phyloP scores from a whole-genome alignment of 805 yeast genomes.

The Priceomyces haplophilus region DNA sequence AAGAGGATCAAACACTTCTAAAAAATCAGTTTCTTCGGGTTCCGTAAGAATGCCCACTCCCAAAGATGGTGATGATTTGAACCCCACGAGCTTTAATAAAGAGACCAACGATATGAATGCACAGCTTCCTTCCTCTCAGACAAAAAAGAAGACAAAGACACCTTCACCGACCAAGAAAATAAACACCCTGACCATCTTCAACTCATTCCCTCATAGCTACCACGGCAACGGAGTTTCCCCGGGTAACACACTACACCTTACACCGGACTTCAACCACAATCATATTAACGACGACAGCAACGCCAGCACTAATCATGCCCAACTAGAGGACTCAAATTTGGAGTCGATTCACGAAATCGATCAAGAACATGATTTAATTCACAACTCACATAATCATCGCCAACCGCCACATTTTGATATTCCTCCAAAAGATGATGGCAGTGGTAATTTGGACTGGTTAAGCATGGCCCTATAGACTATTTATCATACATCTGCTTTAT shows the following conservation, averaged over 20 bases:
- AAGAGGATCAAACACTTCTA: slow-evolving; percentile 37
- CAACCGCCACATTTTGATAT: background rate
- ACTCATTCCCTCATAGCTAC: background rate
- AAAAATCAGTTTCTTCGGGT: slow-evolving; percentile 25
- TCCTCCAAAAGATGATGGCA: slow-evolving; percentile 6
- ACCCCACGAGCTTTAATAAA: slow-evolving; percentile 39
- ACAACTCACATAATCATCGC: background rate
- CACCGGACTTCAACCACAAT: background rate
- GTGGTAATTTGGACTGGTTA: slow-evolving; percentile 26
- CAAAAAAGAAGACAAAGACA: slow-evolving; percentile 4
- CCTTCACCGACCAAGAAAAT: slow-evolving; percentile 2
- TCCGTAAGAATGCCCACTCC: slow-evolving; percentile 21
- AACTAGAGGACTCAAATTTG: slow-evolving; percentile 4
- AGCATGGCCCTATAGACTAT: slow-evolving; percentile 24
- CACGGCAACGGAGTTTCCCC: background rate
- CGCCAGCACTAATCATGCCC: background rate
- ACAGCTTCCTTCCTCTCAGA: background rate
- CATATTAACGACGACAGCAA: background rate
- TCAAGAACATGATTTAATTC: slow-evolving; percentile 5
- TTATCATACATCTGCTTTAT: background rate
- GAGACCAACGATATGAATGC: slow-evolving; percentile 1
- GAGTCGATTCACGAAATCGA: slow-evolving; percentile 8
- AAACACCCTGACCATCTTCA: background rate
- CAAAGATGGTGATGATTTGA: slow-evolving; percentile 48
- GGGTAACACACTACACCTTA: background rate